Base-by-base conservation (phyloP, 1,284 basidiomycete genomes). In the Amylostereum areolatum region DNA sequence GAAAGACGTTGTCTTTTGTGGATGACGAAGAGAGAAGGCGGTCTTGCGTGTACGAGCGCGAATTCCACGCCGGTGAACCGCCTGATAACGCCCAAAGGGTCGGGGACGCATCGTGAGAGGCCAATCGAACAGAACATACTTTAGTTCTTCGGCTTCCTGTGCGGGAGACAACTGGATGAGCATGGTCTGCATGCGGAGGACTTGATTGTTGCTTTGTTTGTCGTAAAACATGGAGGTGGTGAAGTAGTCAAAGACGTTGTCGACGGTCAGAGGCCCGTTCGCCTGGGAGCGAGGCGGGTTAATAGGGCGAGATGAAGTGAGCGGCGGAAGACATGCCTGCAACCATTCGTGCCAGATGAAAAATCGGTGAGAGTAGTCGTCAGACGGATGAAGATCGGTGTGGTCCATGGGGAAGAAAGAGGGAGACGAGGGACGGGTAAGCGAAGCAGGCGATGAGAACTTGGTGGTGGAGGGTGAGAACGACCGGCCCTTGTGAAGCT, bases 301-400 rank as follows among this genome's bases (percentile, higher is more conserved):
- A 6, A 27, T 33, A 48, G 37, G 42, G 40, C 11, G 35, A 32
- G 39, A 43, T 25, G 43, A 41, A n/a, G 18, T 18, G 18, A 18
- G 18, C 18, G 18, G 18, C 18, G 44, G 33, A 44, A 43, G 39
- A 52, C 60, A 49, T 45, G 80, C 84, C 75, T 85, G 81, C 50
- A 89, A 83, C 86, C 86, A 89, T 65, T 89, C 87, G 63, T 89
- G 86, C 87, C 87, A 89, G 55, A 89, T 89, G 67, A 89, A 89
- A 67, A 87, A 89, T 10, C 83, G 72, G 62, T 87, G 83, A 54
- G 76, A 84, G 64, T 86, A 84, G 66, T 89, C 86, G 61, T 89
- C 87, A 55, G 77, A 71, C 29, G 87, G 86, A 58, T 89, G 87
- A 37, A 89, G 69, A 59, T 89, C 85, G 60, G 74, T 78, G 59